A percentile compares a stretch with the other conserved stretches of the same genome.
Conservation (phyloP, 768 basidiomycete genomes). For the Psilocybe cubensis region DNA sequence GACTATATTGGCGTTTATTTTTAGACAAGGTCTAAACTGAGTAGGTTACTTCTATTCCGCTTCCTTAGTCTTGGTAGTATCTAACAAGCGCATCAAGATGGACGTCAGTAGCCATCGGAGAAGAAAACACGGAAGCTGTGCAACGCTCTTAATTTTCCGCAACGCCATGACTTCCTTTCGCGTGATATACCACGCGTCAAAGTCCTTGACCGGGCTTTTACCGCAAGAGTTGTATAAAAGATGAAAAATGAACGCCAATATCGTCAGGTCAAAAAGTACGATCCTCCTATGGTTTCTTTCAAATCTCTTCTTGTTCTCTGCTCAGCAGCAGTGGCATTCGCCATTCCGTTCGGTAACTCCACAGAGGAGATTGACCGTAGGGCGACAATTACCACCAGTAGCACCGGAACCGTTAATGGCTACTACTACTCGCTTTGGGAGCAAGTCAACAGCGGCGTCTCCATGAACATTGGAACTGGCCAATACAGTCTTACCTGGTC, state of each 20-base stretch:
- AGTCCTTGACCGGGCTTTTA: conserved; percentile 2
- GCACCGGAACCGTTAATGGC: conserved; percentile 13
- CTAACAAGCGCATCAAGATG: not conserved
- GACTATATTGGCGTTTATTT: not conserved
- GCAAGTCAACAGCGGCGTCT: conserved; percentile 15
- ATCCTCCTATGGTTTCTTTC: conserved; percentile 14
- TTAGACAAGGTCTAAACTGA: not conserved
- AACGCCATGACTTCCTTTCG: not conserved
- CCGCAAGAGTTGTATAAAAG: conserved; percentile 8
- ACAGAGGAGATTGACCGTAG: conserved; percentile 9
- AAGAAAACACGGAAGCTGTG: not conserved
- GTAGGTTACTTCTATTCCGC: not conserved
- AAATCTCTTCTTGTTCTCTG: conserved; percentile 9
- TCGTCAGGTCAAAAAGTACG: not conserved
- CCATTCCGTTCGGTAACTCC: conserved; percentile 3
- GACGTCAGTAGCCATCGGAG: not conserved
- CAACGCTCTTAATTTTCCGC: not conserved
- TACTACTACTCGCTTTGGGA: conserved; percentile 19
- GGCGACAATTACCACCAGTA: conserved; percentile 14
- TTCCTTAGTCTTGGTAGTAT: not conserved
- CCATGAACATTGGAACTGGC: conserved; percentile 18
- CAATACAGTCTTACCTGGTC: conserved; percentile 18
- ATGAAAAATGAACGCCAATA: not conserved
- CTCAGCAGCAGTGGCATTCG: conserved; percentile 6
- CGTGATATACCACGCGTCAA: not conserved